Evolutionary conservation across 805 yeast genomes (phyloP).

Genomic region (Yarrowia yakushimensis): DNA sequence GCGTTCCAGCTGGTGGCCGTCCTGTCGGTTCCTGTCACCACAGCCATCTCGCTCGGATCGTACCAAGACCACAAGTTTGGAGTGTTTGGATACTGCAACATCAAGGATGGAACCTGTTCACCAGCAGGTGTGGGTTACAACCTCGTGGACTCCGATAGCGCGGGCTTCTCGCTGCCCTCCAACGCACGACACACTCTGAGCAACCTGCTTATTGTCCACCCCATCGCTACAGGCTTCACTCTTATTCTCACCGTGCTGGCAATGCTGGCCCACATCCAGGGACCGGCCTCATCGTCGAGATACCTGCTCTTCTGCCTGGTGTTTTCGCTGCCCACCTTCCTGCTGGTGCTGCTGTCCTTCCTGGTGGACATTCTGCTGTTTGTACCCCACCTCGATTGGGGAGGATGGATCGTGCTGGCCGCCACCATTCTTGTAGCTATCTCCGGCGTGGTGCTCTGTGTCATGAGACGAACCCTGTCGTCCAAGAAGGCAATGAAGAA

Average conservation of each 20-base stretch:
- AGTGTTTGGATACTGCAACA: conserved; percentile 63
- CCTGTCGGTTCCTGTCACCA: conserved; percentile 58
- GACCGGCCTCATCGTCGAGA: conserved; percentile 40
- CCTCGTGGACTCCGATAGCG: conserved; percentile 37
- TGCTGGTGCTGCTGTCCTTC: conserved; percentile 68
- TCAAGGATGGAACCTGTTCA: conserved; percentile 41
- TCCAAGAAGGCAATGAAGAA: conserved; percentile 33
- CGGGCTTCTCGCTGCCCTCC: conserved; percentile 53
- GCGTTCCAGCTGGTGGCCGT: conserved; percentile 58
- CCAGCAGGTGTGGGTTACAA: conserved; percentile 45
- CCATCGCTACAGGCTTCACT: conserved; percentile 57
- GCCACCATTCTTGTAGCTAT: conserved; percentile 64
- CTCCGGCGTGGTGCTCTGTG: conserved; percentile 62
- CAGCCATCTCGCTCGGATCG: conserved; percentile 47
- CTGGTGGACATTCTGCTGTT: conserved; percentile 79
- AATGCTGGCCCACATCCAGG: conserved; percentile 42
- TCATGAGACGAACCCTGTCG: conserved; percentile 61
- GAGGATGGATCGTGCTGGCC: conserved; percentile 79
- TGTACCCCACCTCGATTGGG: conserved; percentile 68
- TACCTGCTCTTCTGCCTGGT: conserved; percentile 52
- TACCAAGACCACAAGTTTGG: conserved; percentile 56
- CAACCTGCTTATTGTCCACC: conserved; percentile 61
- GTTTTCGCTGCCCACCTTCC: conserved; percentile 63
- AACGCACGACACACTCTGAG: conserved; percentile 58
- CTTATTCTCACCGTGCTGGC: conserved; percentile 45